Conservation (phyloP, 805 yeast genomes). For the Kuraishia capsulata region DNA sequence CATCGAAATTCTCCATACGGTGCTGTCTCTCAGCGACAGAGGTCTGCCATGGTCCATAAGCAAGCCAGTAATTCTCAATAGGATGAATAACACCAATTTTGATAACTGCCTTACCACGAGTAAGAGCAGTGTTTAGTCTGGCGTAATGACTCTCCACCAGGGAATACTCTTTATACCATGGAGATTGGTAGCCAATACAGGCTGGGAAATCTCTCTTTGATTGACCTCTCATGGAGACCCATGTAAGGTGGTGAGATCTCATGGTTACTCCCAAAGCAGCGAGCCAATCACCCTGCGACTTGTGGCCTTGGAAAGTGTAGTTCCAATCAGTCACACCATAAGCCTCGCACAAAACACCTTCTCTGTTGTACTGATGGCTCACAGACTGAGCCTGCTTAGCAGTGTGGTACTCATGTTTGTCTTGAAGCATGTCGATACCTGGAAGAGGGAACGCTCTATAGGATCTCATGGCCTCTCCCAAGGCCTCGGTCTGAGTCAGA, state of each 20-base stretch:
- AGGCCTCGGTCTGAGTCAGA: conserved; percentile 6
- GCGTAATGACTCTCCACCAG: conserved; percentile 6
- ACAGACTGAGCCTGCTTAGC: conserved; percentile 8
- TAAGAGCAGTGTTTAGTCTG: conserved; percentile 4
- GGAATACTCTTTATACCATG: conserved; percentile 6
- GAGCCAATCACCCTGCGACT: conserved; percentile 8
- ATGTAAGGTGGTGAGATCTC: conserved; percentile 6
- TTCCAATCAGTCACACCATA: conserved; percentile 9
- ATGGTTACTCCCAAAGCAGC: conserved; percentile 8
- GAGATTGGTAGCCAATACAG: conserved; percentile 6
- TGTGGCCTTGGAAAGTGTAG: conserved; percentile 8
- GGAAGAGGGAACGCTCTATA: conserved; percentile 6
- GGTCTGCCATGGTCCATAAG: conserved; percentile 7
- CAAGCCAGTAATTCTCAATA: conserved; percentile 7
- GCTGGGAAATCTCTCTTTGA: conserved; percentile 9
- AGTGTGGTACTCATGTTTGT: conserved; percentile 8
- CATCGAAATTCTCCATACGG: conserved; percentile 5
- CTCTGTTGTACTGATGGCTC: conserved; percentile 6
- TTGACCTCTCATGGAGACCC: conserved; percentile 8
- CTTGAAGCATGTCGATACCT: conserved; percentile 8
- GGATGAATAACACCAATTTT: conserved; percentile 8
- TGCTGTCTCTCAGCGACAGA: conserved; percentile 5
- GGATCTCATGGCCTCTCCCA: conserved; percentile 9
- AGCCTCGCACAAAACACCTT: conserved; percentile 7
- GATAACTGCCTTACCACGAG: conserved; percentile 6